These are phyloP conservation scores for Yamadazyma kanchanaburiensis DNA, from an alignment of 1,139 yeast genomes.

Conservation along the genomic window DNA sequence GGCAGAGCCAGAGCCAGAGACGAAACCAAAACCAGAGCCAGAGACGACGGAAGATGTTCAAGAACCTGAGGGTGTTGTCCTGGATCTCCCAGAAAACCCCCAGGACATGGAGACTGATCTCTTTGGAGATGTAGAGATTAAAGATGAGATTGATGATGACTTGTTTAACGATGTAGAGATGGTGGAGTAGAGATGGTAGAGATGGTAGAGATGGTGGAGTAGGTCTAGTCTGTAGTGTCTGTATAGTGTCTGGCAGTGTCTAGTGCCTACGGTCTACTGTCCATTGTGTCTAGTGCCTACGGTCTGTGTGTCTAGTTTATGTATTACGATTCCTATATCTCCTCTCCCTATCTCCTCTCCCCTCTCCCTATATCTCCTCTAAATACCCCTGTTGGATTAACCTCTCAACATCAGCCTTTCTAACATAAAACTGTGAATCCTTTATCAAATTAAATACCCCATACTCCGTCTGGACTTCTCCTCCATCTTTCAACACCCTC, in stretches of 20 bases:
- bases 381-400: slow-evolving; percentile 92
- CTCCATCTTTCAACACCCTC: slow-evolving; percentile 88
- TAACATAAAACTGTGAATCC: slow-evolving; percentile 90
- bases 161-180: slow-evolving; percentile 12
- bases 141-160: slow-evolving; percentile 5
- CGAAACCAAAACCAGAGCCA: background rate
- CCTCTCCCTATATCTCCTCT: slow-evolving; percentile 59
- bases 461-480: slow-evolving; percentile 95
- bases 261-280: too few relatives aligned
- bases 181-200: too few relatives aligned
- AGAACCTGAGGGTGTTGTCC: slow-evolving; percentile 1
- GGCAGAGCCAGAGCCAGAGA: slow-evolving; percentile 1
- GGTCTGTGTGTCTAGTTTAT: background rate
- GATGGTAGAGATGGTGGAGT: too few relatives aligned
- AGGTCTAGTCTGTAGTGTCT: too few relatives aligned
- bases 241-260: too few relatives aligned
- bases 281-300: too few relatives aligned
- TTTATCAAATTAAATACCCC: slow-evolving; percentile 95
- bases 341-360: slow-evolving; percentile 24
- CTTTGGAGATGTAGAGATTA: too few relatives aligned
- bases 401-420: slow-evolving; percentile 92
- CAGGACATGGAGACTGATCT: too few relatives aligned
- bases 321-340: background rate
- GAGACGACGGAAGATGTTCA: background rate
- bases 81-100: too few relatives aligned